A percentile compares a stretch with the other conserved stretches of the same genome.
phyloP scores from a whole-genome alignment of 495 filamentous ascomycete genomes.

The Lepraria neglecta region DNA sequence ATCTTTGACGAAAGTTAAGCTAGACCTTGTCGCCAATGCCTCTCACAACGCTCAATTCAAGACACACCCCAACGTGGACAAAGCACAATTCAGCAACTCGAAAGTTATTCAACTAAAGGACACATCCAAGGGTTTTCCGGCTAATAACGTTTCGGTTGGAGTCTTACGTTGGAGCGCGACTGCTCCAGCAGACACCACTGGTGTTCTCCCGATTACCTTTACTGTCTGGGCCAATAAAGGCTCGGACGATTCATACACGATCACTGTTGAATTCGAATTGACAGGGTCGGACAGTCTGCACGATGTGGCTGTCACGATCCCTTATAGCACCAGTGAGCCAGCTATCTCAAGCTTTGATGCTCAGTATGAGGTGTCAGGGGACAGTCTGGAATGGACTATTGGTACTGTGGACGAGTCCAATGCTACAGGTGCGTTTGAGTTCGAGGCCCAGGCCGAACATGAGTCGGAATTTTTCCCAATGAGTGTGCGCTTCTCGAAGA shows the following conservation, averaged over 20 bases:
- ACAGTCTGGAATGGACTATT: conserved; percentile 88
- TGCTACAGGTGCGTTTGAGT: conserved; percentile 79
- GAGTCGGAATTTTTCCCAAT: conserved; percentile 97
- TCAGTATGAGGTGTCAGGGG: conserved; percentile 86
- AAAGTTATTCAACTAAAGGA: conserved; percentile 83
- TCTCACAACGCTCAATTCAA: conserved; percentile 79
- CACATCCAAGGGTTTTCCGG: conserved; percentile 74
- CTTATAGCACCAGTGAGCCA: conserved; percentile 75
- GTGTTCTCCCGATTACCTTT: conserved; percentile 78
- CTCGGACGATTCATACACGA: conserved; percentile 64
- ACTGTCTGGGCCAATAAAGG: conserved; percentile 94
- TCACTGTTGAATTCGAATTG: conserved; percentile 92
- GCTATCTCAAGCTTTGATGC: conserved; percentile 88
- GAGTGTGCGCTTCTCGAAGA: conserved; percentile 82
- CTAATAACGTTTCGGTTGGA: conserved; percentile 73
- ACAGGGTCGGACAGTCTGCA: conserved; percentile 66
- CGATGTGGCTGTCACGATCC: conserved; percentile 81
- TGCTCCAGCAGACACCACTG: conserved; percentile 63
- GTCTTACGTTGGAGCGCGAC: conserved; percentile 83
- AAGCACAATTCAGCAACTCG: conserved; percentile 66
- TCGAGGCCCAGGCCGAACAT: conserved; percentile 74
- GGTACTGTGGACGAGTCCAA: conserved; percentile 76
- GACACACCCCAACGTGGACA: conserved; percentile 94
- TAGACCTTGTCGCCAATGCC: conserved; percentile 66
- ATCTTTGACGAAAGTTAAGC: conserved; percentile 78